phyloP scores from a whole-genome alignment of 2,329 filamentous ascomycete genomes.

The Claviceps quebecensis region DNA sequence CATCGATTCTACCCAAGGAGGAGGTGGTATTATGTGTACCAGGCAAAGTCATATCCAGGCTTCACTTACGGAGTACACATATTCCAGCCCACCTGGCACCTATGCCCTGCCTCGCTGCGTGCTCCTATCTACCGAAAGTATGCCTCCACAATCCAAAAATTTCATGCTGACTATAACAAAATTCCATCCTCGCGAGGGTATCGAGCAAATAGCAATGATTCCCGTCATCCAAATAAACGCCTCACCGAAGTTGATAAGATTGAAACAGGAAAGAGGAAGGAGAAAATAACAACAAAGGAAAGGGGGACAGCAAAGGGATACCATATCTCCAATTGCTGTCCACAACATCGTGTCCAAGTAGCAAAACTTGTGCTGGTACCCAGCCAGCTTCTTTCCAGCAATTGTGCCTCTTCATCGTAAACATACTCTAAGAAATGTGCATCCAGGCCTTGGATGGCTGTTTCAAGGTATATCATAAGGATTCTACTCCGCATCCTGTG shows the following conservation, averaged over 20 bases:
- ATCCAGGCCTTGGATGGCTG: neutral
- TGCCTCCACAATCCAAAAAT: neutral
- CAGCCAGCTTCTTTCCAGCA: neutral
- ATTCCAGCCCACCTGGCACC: neutral
- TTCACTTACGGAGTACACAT: neutral
- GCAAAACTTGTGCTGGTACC: neutral
- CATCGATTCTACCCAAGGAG: too few relatives aligned
- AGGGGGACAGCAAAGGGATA: neutral
- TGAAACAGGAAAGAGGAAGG: neutral
- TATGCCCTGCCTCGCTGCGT: neutral
- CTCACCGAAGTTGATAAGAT: neutral
- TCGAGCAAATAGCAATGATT: constrained; percentile 8
- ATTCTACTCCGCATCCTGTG: neutral
- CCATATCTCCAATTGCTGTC: neutral
- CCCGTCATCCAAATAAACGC: constrained; percentile 8
- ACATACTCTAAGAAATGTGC: too few relatives aligned
- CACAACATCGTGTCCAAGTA: neutral
- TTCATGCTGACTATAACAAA: neutral
- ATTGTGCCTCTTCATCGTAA: neutral
- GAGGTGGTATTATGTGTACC: too few relatives aligned
- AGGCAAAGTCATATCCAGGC: too few relatives aligned
- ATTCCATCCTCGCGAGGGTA: constrained; percentile 6
- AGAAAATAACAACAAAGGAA: neutral
- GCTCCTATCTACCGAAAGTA: neutral
- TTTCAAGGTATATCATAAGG: neutral